A percentile compares a stretch with the other conserved stretches of the same genome.
phyloP scores from a whole-genome alignment of 176 grass and related monocot genomes.

The Oryza glaberrima region DNA sequence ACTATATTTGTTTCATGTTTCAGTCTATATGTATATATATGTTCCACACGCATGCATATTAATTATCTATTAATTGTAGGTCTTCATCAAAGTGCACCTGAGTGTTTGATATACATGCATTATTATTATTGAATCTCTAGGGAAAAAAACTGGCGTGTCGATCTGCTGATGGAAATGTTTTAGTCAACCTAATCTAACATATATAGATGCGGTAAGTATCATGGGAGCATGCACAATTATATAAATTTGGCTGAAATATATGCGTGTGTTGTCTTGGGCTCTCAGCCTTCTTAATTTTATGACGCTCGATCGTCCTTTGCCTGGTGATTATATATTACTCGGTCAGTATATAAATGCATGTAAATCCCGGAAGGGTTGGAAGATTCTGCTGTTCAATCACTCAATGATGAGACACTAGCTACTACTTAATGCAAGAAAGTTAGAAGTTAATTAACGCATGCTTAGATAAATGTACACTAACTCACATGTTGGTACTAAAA shows the following conservation, averaged over 20 bases:
- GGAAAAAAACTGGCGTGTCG: not conserved
- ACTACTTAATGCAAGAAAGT: constrained; percentile 62
- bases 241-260: constrained; percentile 34
- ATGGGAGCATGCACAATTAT: constrained; percentile 13
- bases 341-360: constrained; percentile 34
- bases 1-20: not conserved
- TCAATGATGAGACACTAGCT: constrained; percentile 60
- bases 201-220: constrained; percentile 10
- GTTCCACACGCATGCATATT: too few relatives aligned
- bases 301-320: constrained; percentile 46
- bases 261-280: constrained; percentile 24
- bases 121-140: not conserved
- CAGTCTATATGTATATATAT: too few relatives aligned
- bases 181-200: constrained; percentile 24
- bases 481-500: constrained; percentile 72
- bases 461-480: constrained; percentile 64
- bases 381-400: constrained; percentile 70
- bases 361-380: constrained; percentile 60
- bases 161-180: not conserved
- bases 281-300: constrained; percentile 57
- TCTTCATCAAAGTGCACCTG: not conserved
- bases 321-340: constrained; percentile 45
- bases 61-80: not conserved
- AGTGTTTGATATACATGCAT: not conserved
- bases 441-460: constrained; percentile 50